Base-by-base conservation (phyloP, 352 stramenopile species). In the Globisporangium cystogenes region DNA sequence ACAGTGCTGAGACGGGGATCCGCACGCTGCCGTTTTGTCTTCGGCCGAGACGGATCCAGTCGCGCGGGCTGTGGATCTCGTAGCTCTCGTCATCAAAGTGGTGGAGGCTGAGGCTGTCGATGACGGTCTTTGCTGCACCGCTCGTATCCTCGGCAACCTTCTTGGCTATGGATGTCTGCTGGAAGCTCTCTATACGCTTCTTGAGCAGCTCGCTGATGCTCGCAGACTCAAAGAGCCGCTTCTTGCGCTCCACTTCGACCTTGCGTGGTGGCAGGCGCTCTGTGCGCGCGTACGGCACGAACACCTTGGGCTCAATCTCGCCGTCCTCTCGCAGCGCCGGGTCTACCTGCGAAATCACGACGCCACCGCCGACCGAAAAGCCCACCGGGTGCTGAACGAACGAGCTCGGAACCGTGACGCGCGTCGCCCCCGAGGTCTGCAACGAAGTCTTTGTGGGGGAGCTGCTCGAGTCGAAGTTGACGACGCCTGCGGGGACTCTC, bases 1-100 rank as follows among this genome's bases (percentile, higher is more conserved):
- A 87, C 7, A 88, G 48, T 7, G 81, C 83, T 1, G 72, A 90
- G 8, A 67, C 83, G n/a, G 83, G 77, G 37, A 94, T 91, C 16
- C 73, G 62, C 4, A 89, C 74, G 0, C 62, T 74, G 20, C 68
- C 69, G 31, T 91, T 69, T 0, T 53, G 59, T 16, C 72, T 69
- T 15, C 60, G 66, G 2, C 76, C 82, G 29, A 88, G 65, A 4
- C 27, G 50, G 24, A 93, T 79, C 84, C 84, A 95, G 21, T 88
- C 72, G 4, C 68, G 51, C 1, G 76, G 67, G 20, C 65, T 67
- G 40, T 87, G 78, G 11, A 83, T 73, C 55, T 95, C 84, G 55
- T 76, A 95, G 51, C 72, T 91, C 24, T 85, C 77, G 31, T 95
- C 84, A 55, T 95, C 84, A 27, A 95, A 95, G 23, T 77, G 44